phyloP scores from a whole-genome alignment of 2,329 filamentous ascomycete species.

The Talaromyces sp. region DNA sequence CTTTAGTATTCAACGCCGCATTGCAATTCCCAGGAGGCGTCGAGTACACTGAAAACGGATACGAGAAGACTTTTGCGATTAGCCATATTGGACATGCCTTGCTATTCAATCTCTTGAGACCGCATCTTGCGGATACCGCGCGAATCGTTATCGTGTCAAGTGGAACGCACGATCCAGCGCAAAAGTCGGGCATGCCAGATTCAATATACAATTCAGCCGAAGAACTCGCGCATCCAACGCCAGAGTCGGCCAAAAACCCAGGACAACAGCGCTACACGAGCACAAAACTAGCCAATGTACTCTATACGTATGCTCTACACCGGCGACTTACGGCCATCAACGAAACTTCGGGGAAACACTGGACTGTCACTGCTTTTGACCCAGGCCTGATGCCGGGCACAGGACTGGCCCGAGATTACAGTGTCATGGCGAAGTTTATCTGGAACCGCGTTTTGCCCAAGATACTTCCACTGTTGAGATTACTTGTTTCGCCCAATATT shows the following conservation, averaged over 20 bases:
- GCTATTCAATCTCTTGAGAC: constrained; percentile 45
- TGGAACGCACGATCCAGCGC: constrained; percentile 46
- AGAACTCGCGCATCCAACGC: constrained; percentile 40
- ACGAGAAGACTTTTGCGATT: constrained; percentile 49
- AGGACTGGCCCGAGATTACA: constrained; percentile 35
- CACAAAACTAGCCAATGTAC: constrained; percentile 46
- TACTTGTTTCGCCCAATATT: constrained; percentile 31
- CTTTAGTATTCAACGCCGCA: constrained; percentile 47
- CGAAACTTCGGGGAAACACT: constrained; percentile 20
- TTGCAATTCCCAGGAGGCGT: constrained; percentile 40
- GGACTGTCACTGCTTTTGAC: constrained; percentile 43
- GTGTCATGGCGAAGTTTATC: constrained; percentile 25
- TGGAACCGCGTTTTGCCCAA: constrained; percentile 33
- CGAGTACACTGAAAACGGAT: constrained; percentile 36
- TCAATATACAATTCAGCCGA: constrained; percentile 42
- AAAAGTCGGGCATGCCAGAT: constrained; percentile 40
- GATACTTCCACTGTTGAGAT: constrained; percentile 33
- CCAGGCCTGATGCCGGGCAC: constrained; percentile 50
- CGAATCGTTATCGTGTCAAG: constrained; percentile 44
- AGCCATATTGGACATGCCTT: constrained; percentile 50
- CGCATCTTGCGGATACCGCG: constrained; percentile 36
- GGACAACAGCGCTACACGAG: constrained; percentile 42
- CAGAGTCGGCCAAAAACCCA: constrained; percentile 20
- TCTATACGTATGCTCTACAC: constrained; percentile 47
- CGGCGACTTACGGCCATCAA: constrained; percentile 24